Evolutionary conservation across 345 rosid genomes (phyloP).

Genomic region (Adansonia digitata): DNA sequence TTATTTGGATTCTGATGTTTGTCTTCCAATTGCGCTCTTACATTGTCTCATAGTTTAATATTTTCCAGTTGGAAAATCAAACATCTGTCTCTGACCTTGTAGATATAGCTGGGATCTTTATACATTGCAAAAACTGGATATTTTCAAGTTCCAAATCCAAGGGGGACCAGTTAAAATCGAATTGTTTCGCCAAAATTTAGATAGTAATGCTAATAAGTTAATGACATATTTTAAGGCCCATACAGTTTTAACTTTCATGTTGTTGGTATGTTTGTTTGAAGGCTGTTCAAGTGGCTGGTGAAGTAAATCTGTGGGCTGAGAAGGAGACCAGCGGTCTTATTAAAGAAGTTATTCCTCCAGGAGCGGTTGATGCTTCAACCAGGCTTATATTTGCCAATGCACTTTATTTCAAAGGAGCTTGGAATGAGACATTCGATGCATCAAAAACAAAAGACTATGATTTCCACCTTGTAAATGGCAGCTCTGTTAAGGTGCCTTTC

Average conservation of each 20-base stretch:
- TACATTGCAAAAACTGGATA: too few relatives aligned
- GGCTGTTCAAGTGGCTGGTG: constrained; percentile 20
- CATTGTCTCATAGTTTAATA: too few relatives aligned
- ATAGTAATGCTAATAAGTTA: not conserved
- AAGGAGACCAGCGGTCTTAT: constrained; percentile 28
- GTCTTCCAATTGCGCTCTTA: too few relatives aligned
- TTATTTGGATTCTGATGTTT: too few relatives aligned
- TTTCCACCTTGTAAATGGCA: constrained; percentile 24
- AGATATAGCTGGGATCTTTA: too few relatives aligned
- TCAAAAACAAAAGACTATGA: constrained; percentile 14
- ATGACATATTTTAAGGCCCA: too few relatives aligned
- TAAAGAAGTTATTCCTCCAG: constrained; percentile 22
- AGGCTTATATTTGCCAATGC: constrained; percentile 31
- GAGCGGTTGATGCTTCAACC: constrained; percentile 5
- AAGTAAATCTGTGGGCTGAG: constrained; percentile 28
- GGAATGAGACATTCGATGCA: constrained; percentile 21
- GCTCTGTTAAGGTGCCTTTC: constrained; percentile 21
- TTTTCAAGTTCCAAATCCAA: too few relatives aligned
- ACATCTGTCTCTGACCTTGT: too few relatives aligned
- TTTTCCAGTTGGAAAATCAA: too few relatives aligned
- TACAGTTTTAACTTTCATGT: not conserved
- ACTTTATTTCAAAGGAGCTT: constrained; percentile 36
- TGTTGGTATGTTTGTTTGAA: constrained; percentile 9
- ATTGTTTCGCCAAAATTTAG: too few relatives aligned
- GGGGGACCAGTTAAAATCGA: too few relatives aligned